phyloP scores from a whole-genome alignment of 495 filamentous ascomycete genomes.

The Xylaria flabelliformis region DNA sequence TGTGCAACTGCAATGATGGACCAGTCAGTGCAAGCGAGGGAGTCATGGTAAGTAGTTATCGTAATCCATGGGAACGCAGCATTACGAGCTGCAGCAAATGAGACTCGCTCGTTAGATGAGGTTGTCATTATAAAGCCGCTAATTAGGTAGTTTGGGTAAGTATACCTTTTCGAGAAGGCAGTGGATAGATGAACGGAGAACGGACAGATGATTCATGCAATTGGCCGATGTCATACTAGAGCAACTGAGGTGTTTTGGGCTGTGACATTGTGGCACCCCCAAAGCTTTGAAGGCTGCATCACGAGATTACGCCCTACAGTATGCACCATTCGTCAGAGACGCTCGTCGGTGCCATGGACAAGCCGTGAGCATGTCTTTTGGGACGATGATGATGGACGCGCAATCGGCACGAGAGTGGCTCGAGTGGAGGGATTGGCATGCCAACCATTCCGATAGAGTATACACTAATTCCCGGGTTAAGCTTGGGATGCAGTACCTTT shows the following conservation, averaged over 20 bases:
- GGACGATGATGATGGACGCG: slow-evolving; percentile 8
- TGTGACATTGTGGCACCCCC: slow-evolving; percentile 22
- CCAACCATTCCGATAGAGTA: slow-evolving; percentile 5
- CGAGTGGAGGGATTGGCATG: slow-evolving; percentile 18
- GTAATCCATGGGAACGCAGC: slow-evolving; percentile 14
- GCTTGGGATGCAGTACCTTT: too few relatives aligned
- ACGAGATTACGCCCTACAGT: slow-evolving; percentile 21
- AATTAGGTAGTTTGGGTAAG: neutral
- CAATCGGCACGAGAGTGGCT: neutral
- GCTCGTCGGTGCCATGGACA: slow-evolving; percentile 10
- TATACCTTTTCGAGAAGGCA: slow-evolving; percentile 9
- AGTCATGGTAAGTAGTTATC: slow-evolving; percentile 10
- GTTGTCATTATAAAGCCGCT: slow-evolving; percentile 14
- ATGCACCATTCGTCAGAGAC: slow-evolving; percentile 22
- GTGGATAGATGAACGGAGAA: slow-evolving; percentile 1
- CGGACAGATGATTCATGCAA: slow-evolving; percentile 18
- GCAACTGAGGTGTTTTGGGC: slow-evolving; percentile 18
- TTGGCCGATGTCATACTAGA: slow-evolving; percentile 26
- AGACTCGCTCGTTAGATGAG: slow-evolving; percentile 6
- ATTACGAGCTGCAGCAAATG: slow-evolving; percentile 9
- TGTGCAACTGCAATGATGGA: neutral
- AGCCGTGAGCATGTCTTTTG: slow-evolving; percentile 12
- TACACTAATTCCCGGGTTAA: too few relatives aligned
- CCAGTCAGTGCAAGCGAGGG: neutral
- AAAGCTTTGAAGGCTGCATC: slow-evolving; percentile 23